Base-by-base conservation (phyloP, 2,329 filamentous ascomycete genomes). In the Apiospora marii region DNA sequence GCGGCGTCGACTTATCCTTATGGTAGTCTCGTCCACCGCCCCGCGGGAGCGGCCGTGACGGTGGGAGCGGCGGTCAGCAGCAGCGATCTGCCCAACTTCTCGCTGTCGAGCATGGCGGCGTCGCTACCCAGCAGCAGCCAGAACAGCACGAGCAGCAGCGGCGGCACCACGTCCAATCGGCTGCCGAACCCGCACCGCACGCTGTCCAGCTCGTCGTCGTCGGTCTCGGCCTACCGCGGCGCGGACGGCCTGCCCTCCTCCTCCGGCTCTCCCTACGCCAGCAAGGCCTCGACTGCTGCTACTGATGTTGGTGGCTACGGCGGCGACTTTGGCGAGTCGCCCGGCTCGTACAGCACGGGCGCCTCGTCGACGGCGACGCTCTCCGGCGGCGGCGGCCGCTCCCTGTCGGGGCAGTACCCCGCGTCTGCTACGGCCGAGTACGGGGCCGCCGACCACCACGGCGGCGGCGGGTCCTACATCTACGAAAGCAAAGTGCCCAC, bases 101-200 rank as follows among this genome's bases (percentile, higher is more conserved):
- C 83, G 8, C 79, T 85, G n/a, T 82, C 83, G 0, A 79, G 79
- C 53, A 83, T 85, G 71, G 83, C 84, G 7, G 82, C 84, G 0
- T 83, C 84, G 0, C 79, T 86, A 0, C 84, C 58, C 34, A 64
- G 58, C 51, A 51, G 48, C 27, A 64, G 58, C 58, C 84, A 0
- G 78, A 77, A 37, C 53, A 61, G 30, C 27, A 22, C 19, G 30
- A 8, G 53, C 58, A 41, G 58, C 34, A 22, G 8, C 58, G 16
- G 27, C 27, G 27, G 27, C 27, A 30, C 6, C 16, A 8, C 51
- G 6, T 70, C 81, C 7, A 77, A 79, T 37, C 76, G 80, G 4
- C 83, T 84, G 0, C 81, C 83, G 4, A 81, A 81, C 3, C 76
- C 80, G 12, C 81, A 79, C 41, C 79, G 81, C n/a, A 79, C 79